Percentiles rank a stretch among this genome's conserved stretches.
Conservation (phyloP, 2,329 filamentous ascomycete species). For the Endothia cerciana region DNA sequence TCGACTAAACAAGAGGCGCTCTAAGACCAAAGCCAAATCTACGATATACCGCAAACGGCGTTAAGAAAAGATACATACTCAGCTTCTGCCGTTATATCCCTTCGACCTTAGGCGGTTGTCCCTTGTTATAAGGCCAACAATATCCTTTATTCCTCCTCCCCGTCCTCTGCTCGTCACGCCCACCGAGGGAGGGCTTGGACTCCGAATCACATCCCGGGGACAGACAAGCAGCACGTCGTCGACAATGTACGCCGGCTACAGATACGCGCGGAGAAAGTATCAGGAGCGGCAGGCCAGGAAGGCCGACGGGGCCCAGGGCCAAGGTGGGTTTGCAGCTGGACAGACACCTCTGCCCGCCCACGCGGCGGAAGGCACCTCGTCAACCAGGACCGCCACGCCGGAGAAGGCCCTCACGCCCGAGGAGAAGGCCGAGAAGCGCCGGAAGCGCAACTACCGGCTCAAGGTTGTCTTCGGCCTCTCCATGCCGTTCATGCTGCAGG, state of each 20-base stretch:
- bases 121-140: not conserved
- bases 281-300: constrained; percentile 23
- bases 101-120: not conserved
- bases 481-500: constrained; percentile 63
- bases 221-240: not conserved
- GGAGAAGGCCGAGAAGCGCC: constrained; percentile 39
- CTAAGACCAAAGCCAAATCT: not conserved
- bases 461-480: constrained; percentile 63
- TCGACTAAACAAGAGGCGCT: not conserved
- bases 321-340: not conserved
- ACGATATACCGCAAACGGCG: not conserved
- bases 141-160: not conserved
- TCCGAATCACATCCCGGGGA: too few species aligned
- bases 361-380: not conserved
- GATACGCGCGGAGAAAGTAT: constrained; percentile 32
- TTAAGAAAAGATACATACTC: too few species aligned
- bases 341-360: not conserved
- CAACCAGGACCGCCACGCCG: too few species aligned
- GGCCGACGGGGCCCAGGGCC: not conserved
- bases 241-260: constrained; percentile 34
- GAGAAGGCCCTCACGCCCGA: constrained; percentile 30
- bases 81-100: not conserved
- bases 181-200: too few species aligned
- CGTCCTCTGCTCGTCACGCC: too few species aligned
- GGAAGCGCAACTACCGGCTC: constrained; percentile 51